These are phyloP conservation scores for Cystoderma amianthinum DNA, from an alignment of 768 basidiomycete genomes.

Conservation along the genomic window DNA sequence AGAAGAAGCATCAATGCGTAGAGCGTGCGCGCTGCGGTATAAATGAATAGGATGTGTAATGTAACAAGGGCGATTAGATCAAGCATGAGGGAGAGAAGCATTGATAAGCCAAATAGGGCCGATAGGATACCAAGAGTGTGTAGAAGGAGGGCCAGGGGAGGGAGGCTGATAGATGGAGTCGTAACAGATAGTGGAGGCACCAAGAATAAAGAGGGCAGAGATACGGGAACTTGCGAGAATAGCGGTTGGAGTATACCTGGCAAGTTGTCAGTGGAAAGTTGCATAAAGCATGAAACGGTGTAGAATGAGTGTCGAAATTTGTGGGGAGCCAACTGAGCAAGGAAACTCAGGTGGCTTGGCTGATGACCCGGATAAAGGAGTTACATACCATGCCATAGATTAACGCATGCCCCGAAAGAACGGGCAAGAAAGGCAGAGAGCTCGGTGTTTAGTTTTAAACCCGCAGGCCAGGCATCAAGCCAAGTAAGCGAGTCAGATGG, in stretches of 20 bases:
- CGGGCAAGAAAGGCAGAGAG: conserved; percentile 83
- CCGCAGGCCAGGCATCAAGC: conserved; percentile 95
- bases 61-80: conserved; percentile 67
- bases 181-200: no score
- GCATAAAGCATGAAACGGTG: no score
- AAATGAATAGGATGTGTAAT: conserved; percentile 65
- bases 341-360: no score
- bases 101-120: conserved; percentile 47
- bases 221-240: no score
- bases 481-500: conserved; percentile 57
- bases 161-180: no score
- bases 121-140: conserved; percentile 25
- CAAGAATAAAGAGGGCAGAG: no score
- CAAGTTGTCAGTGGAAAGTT: no score
- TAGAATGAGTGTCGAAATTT: no score
- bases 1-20: conserved; percentile 55
- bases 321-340: no score
- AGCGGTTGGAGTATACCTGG: no score
- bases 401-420: conserved; percentile 57
- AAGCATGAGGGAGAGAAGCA: conserved; percentile 55
- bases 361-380: conserved; percentile 15
- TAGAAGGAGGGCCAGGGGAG: conserved; percentile 20
- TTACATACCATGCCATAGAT: conserved; percentile 66
- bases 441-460: conserved; percentile 93
- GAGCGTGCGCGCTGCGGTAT: conserved; percentile 51